These are phyloP conservation scores for Magnolia sinica DNA, from an alignment of 164 flowering plant species.

Conservation along the genomic window DNA sequence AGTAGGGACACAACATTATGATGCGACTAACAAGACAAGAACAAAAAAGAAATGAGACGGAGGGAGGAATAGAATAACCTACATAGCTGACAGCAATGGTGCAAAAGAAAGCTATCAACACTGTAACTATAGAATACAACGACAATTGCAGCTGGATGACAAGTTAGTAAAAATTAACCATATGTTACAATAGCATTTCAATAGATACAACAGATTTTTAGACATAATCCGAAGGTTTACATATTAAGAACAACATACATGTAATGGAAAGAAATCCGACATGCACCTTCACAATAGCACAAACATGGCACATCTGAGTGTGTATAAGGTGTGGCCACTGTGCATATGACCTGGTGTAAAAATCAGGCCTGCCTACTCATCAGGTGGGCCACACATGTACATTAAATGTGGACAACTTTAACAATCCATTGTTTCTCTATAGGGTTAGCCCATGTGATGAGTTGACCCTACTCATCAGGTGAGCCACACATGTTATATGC, in stretches of 20 bases:
- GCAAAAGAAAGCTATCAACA: conserved; percentile 62
- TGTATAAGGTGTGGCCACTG: too few species aligned
- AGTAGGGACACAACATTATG: background rate
- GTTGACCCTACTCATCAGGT: too few species aligned
- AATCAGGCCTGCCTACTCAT: too few species aligned
- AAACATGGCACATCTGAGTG: too few species aligned
- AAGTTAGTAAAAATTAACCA: background rate
- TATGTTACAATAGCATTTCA: background rate
- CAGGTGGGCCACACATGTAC: too few species aligned
- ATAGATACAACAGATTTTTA: background rate
- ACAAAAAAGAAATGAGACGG: background rate
- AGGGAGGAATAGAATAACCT: conserved; percentile 31
- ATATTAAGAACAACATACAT: background rate
- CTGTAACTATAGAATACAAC: conserved; percentile 53
- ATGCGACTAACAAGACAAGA: background rate
- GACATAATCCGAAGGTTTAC: background rate
- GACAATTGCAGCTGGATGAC: conserved; percentile 54
- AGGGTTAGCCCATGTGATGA: too few species aligned
- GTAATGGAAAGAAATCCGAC: too few species aligned
- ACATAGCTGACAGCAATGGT: conserved; percentile 60
- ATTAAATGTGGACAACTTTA: too few species aligned
- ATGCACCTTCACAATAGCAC: too few species aligned
- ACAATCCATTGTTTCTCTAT: too few species aligned
- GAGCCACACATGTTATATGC: background rate
- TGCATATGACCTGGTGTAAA: too few species aligned